A percentile compares a stretch with the other conserved stretches of the same genome.
Conservation (phyloP, 345 rosid genomes). For the Pugionium dolabratum region DNA sequence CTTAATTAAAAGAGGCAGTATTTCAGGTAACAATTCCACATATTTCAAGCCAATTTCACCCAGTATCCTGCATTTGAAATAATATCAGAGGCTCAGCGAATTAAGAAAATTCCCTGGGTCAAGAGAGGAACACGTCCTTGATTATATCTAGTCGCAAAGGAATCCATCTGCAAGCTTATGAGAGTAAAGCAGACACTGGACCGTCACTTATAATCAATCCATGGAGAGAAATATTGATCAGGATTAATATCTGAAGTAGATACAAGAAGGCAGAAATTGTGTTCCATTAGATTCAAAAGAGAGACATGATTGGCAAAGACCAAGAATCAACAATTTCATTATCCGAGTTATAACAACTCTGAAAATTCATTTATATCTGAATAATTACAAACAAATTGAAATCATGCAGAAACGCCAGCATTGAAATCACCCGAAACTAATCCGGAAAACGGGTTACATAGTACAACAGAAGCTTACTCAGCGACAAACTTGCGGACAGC, state of each 20-base stretch:
- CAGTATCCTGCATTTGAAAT: conserved; percentile 57
- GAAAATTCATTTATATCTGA: not conserved
- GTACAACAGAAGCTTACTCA: conserved; percentile 50
- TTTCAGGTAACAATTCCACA: conserved; percentile 68
- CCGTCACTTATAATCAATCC: conserved; percentile 19
- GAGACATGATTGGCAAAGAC: not conserved
- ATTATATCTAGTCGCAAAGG: not conserved
- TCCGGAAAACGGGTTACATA: not conserved
- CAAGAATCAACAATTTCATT: conserved; percentile 1
- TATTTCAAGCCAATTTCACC: conserved; percentile 81
- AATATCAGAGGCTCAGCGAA: conserved; percentile 12
- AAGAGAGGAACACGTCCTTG: conserved; percentile 6
- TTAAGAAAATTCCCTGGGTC: not conserved
- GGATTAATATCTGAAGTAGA: not conserved
- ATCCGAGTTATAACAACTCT: not conserved
- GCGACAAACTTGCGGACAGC: conserved; percentile 79
- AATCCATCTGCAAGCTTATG: not conserved
- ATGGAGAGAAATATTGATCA: conserved; percentile 9
- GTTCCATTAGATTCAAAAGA: not conserved
- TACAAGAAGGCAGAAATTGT: not conserved
- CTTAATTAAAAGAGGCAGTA: conserved; percentile 69
- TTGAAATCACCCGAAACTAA: not conserved
- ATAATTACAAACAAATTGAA: conserved; percentile 1
- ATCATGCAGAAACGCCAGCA: not conserved
- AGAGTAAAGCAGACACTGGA: conserved; percentile 7